These are phyloP conservation scores for Phanerodontia chrysosporium DNA, from an alignment of 768 basidiomycete species.

Conservation along the genomic window DNA sequence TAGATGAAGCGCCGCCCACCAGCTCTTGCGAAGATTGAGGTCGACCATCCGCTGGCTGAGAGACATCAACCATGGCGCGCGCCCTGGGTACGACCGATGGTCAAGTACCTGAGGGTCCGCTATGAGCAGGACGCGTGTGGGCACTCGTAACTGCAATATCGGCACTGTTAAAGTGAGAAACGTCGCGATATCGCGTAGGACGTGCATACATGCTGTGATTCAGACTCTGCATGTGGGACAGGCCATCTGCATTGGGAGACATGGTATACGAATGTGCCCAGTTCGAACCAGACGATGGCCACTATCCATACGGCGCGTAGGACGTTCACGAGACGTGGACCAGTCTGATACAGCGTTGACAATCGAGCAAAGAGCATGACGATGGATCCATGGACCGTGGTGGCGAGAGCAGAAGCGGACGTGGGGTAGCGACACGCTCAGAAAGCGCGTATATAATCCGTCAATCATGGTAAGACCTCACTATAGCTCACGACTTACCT, in stretches of 20 bases:
- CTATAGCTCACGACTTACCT: no score
- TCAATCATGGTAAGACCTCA: no score
- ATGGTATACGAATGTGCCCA: constrained; percentile 48
- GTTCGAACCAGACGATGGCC: constrained; percentile 67
- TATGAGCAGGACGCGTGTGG: constrained; percentile 68
- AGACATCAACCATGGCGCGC: constrained; percentile 48
- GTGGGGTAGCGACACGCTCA: neutral
- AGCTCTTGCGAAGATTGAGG: constrained; percentile 80
- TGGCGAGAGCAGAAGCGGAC: neutral
- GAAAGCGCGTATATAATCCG: no score
- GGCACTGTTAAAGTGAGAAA: neutral
- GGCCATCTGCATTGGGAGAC: constrained; percentile 60
- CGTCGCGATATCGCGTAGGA: neutral
- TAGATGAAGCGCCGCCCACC: constrained; percentile 60
- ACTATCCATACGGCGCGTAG: constrained; percentile 60
- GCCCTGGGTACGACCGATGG: constrained; percentile 64
- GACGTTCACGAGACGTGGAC: constrained; percentile 33
- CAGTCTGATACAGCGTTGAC: neutral
- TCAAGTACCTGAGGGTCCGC: constrained; percentile 89
- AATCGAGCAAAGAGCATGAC: constrained; percentile 4
- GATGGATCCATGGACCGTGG: constrained; percentile 2
- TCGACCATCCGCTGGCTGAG: constrained; percentile 69
- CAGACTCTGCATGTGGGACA: constrained; percentile 29
- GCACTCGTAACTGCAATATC: neutral
- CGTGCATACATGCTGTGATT: constrained; percentile 8